These are phyloP conservation scores for Aspergillus floridensis DNA, from an alignment of 2,329 filamentous ascomycete species.

Conservation along the genomic window DNA sequence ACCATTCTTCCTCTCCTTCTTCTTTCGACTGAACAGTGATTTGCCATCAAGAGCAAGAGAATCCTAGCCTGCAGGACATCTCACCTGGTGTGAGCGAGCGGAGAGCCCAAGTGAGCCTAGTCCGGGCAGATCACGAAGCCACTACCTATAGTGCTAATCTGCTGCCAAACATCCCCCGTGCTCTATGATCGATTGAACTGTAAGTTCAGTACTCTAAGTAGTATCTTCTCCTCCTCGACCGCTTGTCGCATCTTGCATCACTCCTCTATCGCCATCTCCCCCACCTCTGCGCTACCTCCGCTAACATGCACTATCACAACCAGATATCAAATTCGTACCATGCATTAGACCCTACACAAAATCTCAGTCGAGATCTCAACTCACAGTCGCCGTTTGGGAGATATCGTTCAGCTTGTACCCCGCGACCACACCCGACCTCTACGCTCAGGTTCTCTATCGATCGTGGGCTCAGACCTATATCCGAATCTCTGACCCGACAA, in stretches of 20 bases:
- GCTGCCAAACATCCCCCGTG: neutral
- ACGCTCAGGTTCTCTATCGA: neutral
- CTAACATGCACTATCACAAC: neutral
- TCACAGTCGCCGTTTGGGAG: neutral
- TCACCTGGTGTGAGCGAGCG: neutral
- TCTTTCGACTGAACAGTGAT: neutral
- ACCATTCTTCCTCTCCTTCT: neutral
- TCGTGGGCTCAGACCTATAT: neutral
- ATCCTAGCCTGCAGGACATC: neutral
- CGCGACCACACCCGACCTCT: neutral
- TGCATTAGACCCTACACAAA: slow-evolving; percentile 7
- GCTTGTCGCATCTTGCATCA: slow-evolving; percentile 1
- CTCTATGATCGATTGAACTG: neutral
- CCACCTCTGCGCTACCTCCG: neutral
- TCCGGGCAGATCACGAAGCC: neutral
- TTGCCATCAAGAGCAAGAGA: neutral
- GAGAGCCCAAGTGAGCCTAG: neutral
- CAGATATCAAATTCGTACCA: slow-evolving; percentile 2
- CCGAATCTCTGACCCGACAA: neutral
- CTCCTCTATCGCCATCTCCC: neutral
- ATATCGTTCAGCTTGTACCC: slow-evolving; percentile 1
- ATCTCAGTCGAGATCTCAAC: neutral
- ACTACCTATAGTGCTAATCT: neutral
- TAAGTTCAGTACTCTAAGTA: neutral
- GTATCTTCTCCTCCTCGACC: neutral